Conservation (phyloP, 78 protist genomes). For the Paratrimastix pyriformis region DNA sequence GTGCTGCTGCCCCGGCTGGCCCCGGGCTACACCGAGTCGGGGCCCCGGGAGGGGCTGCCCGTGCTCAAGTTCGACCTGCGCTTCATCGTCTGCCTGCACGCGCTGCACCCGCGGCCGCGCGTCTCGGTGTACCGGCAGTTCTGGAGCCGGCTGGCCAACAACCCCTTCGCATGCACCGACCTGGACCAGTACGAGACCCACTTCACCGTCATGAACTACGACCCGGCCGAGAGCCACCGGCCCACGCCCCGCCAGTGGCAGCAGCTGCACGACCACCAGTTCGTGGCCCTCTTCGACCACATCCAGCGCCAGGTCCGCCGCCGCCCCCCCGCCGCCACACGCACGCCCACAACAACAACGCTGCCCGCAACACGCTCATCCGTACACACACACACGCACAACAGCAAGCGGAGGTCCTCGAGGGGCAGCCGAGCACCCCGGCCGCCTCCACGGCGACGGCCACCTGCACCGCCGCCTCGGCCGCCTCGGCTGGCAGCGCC, state of each 20-base stretch:
- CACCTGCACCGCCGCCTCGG: too few species aligned
- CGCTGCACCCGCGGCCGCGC: too few species aligned
- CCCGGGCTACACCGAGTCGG: neutral
- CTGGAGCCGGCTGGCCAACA: conserved; percentile 13
- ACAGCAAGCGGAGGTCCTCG: too few species aligned
- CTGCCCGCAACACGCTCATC: too few species aligned
- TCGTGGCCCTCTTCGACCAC: neutral
- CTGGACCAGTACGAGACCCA: conserved; percentile 19
- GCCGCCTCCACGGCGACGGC: too few species aligned
- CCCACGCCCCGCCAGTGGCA: neutral
- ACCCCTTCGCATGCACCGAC: neutral
- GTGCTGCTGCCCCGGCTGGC: neutral
- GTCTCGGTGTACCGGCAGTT: neutral
- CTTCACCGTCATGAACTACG: conserved; percentile 33
- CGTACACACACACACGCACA: too few species aligned
- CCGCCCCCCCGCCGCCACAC: too few species aligned
- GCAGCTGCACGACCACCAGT: neutral
- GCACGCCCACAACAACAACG: too few species aligned
- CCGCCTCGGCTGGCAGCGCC: too few species aligned
- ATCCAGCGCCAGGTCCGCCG: too few species aligned
- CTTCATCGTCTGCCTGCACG: neutral
- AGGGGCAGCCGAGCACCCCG: too few species aligned
- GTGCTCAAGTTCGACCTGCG: conserved; percentile 23
- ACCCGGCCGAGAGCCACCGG: neutral
- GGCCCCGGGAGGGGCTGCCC: neutral